These are phyloP conservation scores for Gremmenia infestans DNA, from an alignment of 2,329 filamentous ascomycete genomes.

Conservation along the genomic window DNA sequence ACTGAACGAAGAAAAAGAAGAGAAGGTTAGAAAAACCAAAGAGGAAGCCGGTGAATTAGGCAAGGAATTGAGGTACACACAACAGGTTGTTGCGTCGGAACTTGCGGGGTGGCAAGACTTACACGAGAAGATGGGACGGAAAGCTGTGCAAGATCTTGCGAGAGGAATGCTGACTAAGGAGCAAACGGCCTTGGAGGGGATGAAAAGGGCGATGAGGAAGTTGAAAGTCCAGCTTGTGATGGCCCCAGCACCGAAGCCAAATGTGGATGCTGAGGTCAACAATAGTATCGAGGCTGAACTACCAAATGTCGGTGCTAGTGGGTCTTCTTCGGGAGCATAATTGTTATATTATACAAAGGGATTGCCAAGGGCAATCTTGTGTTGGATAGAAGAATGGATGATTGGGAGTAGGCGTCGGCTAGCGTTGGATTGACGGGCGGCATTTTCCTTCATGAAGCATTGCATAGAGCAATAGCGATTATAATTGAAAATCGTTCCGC, in stretches of 20 bases:
- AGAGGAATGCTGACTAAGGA: constrained; percentile 76
- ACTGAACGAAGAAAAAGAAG: constrained; percentile 77
- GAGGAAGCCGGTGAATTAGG: constrained; percentile 69
- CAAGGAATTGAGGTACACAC: constrained; percentile 81
- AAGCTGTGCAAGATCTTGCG: constrained; percentile 71
- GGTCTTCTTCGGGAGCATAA: neutral
- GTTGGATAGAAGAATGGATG: constrained; percentile 1
- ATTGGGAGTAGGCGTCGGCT: neutral
- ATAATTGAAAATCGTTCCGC: no score
- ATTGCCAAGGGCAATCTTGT: neutral
- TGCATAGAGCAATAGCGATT: neutral
- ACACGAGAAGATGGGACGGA: constrained; percentile 70
- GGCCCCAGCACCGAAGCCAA: neutral
- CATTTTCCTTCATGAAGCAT: neutral
- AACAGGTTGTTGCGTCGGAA: constrained; percentile 87
- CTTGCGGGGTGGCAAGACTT: constrained; percentile 91
- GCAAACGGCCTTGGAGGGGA: constrained; percentile 69
- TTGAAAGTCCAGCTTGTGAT: constrained; percentile 16
- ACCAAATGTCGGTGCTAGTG: no score
- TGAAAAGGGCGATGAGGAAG: constrained; percentile 69
- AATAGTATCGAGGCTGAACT: neutral
- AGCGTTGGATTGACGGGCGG: neutral
- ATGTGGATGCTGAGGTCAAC: neutral
- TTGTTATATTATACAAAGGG: neutral
- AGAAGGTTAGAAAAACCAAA: constrained; percentile 66